phyloP scores from a whole-genome alignment of 2,329 filamentous ascomycete species.

The Exophiala bonariae region DNA sequence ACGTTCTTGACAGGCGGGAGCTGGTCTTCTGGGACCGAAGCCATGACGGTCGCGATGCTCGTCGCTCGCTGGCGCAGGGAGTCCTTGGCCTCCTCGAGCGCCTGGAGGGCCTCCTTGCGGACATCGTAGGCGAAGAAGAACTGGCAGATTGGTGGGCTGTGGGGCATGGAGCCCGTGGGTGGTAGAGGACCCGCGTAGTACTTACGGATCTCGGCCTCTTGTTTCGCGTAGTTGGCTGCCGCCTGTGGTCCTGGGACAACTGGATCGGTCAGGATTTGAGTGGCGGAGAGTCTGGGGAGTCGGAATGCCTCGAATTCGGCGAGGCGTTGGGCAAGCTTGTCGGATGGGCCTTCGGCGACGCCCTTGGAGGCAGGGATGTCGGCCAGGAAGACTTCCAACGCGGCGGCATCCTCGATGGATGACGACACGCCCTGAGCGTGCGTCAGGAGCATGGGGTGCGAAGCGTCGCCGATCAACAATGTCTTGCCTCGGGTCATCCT shows the following conservation, averaged over 20 bases:
- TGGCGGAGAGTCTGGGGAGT: constrained; percentile 24
- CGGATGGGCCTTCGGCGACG: constrained; percentile 16
- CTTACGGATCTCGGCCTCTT: constrained; percentile 25
- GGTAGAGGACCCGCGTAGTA: constrained; percentile 29
- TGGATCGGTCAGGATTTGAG: constrained; percentile 28
- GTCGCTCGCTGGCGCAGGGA: not conserved
- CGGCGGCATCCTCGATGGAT: constrained; percentile 28
- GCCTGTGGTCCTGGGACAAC: constrained; percentile 26
- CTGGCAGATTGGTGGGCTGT: constrained; percentile 25
- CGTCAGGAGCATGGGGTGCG: constrained; percentile 27
- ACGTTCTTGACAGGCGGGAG: not conserved
- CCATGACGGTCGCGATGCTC: not conserved
- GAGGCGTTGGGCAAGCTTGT: constrained; percentile 22
- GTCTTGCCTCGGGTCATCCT: constrained; percentile 55
- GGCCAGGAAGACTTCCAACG: constrained; percentile 25
- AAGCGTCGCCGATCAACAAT: constrained; percentile 63
- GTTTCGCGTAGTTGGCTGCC: constrained; percentile 25
- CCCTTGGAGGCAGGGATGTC: constrained; percentile 16
- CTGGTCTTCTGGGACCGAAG: not conserved
- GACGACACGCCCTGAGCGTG: constrained; percentile 28
- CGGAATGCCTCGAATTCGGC: constrained; percentile 25
- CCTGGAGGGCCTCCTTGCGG: constrained; percentile 19
- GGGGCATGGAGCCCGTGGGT: constrained; percentile 24
- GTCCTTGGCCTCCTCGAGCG: constrained; percentile 11
- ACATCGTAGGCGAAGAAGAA: constrained; percentile 30